These are phyloP conservation scores for Tolypocladium cylindrosporum DNA, from an alignment of 2,329 filamentous ascomycete species.

Conservation along the genomic window DNA sequence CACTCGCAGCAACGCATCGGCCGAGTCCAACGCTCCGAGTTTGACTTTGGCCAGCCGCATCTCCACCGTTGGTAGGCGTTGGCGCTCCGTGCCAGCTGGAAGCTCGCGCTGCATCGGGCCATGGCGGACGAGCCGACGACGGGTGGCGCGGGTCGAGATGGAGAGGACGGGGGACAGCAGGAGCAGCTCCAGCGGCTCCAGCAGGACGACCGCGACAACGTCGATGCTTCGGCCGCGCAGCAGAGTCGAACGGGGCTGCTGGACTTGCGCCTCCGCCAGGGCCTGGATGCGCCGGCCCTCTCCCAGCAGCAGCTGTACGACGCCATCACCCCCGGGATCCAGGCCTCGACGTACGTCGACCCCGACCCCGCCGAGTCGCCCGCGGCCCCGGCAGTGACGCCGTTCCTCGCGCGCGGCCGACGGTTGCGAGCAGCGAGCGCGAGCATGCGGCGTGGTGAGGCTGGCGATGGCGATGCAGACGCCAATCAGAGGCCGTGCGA, in stretches of 20 bases:
- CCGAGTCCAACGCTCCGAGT: background rate
- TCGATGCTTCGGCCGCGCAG: no score
- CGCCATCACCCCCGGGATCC: constrained; percentile 16
- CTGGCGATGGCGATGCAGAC: background rate
- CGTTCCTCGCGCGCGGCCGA: background rate
- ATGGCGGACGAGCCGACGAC: background rate
- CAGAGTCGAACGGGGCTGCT: background rate
- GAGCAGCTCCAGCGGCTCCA: no score
- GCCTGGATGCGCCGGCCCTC: background rate
- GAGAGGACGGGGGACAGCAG: background rate
- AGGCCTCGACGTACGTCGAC: constrained; percentile 13
- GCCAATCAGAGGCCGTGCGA: background rate
- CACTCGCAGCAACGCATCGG: background rate
- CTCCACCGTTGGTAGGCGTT: background rate
- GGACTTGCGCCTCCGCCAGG: background rate
- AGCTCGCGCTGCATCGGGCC: background rate
- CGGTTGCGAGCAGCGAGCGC: background rate
- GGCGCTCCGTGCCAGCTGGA: background rate
- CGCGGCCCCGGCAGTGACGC: background rate
- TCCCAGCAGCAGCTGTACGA: constrained; percentile 3
- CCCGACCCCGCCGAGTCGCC: background rate
- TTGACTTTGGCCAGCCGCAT: background rate
- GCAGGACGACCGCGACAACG: no score
- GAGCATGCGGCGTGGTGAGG: background rate
- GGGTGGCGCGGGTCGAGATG: background rate